A percentile compares a stretch with the other conserved stretches of the same genome.
Evolutionary conservation across 441 rosid genomes (phyloP).

Genomic region (Gossypium schwendimanii): DNA sequence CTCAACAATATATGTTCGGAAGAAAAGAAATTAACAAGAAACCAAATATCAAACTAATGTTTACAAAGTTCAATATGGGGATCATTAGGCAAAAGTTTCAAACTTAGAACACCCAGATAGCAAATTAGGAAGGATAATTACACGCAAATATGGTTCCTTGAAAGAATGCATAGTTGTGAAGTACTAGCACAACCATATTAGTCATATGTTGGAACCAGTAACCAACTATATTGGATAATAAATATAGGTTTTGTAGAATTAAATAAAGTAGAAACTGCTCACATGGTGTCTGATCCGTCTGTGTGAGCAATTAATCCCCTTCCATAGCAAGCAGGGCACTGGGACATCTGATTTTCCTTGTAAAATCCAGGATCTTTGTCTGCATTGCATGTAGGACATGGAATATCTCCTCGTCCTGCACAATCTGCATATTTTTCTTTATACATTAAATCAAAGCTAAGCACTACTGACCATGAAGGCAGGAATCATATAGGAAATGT

Average conservation of each 20-base stretch:
- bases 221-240: neutral
- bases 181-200: neutral
- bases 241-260: neutral
- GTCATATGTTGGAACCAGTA: neutral
- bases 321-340: slow-evolving; percentile 65
- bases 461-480: neutral
- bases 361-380: slow-evolving; percentile 72
- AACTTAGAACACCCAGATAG: too few relatives aligned
- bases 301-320: slow-evolving; percentile 87
- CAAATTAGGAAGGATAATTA: too few relatives aligned
- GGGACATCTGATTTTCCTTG: slow-evolving; percentile 59
- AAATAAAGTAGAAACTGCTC: slow-evolving; percentile 20
- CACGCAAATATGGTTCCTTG: neutral
- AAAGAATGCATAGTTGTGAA: neutral
- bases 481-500: neutral
- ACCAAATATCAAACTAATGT: too few relatives aligned
- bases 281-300: slow-evolving; percentile 92
- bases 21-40: too few relatives aligned
- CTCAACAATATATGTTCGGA: neutral
- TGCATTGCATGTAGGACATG: slow-evolving; percentile 63
- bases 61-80: too few relatives aligned
- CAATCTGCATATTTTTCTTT: slow-evolving; percentile 44
- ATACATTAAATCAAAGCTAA: slow-evolving; percentile 21
- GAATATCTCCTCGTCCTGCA: slow-evolving; percentile 59
- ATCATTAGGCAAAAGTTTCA: too few relatives aligned